phyloP scores from a whole-genome alignment of 2,329 filamentous ascomycete genomes.

The Sphaerulina musiva region DNA sequence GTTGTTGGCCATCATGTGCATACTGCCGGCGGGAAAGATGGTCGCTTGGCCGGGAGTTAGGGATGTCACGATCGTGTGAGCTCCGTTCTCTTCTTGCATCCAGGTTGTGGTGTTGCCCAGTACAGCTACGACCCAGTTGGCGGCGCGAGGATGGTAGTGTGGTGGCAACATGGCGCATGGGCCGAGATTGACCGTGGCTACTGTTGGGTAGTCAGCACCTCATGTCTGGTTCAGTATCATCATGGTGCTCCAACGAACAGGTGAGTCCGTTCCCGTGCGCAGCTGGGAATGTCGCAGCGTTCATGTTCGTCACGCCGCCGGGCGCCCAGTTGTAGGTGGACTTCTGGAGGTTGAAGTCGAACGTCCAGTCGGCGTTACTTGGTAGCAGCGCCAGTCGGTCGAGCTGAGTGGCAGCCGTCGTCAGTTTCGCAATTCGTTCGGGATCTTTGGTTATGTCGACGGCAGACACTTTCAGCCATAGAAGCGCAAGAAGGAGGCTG shows the following conservation, averaged over 20 bases:
- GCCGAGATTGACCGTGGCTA: constrained; percentile 40
- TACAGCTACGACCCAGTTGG: constrained; percentile 46
- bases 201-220: constrained; percentile 17
- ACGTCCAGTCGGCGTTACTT: constrained; percentile 42
- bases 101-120: constrained; percentile 47
- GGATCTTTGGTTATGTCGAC: constrained; percentile 39
- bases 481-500: constrained; percentile 20
- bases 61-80: constrained; percentile 37
- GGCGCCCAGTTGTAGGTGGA: constrained; percentile 40
- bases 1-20: constrained; percentile 49
- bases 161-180: constrained; percentile 49
- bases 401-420: constrained; percentile 40
- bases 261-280: constrained; percentile 45
- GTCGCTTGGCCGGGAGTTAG: constrained; percentile 45
- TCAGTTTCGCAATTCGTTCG: constrained; percentile 36
- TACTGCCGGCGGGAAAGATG: constrained; percentile 44
- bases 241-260: constrained; percentile 29
- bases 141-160: constrained; percentile 46
- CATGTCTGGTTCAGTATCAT: background rate
- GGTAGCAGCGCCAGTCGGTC: constrained; percentile 41
- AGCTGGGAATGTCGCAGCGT: constrained; percentile 48
- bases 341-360: constrained; percentile 43
- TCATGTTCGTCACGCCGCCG: constrained; percentile 48
- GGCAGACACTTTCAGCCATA: constrained; percentile 25
- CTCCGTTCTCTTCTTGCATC: constrained; percentile 50